Evolutionary conservation across 345 rosid species (phyloP).

Genomic region (Mangifera indica): DNA sequence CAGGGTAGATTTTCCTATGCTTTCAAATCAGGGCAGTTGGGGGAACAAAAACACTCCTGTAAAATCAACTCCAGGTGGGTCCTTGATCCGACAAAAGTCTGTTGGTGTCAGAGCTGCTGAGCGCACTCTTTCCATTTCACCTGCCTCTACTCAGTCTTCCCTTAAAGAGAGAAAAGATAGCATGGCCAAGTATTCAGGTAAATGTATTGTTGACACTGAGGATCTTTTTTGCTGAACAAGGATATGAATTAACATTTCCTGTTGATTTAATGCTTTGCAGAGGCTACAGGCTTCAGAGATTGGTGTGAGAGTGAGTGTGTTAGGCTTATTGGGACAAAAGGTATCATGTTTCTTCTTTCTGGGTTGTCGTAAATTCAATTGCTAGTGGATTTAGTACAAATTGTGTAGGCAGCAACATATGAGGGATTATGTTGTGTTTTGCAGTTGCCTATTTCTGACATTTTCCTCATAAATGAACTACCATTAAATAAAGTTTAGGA

Average conservation of each 20-base stretch:
- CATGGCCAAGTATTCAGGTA: conserved; percentile 68
- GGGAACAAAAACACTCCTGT: conserved; percentile 63
- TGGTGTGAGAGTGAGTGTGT: conserved; percentile 90
- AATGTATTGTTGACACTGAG: conserved; percentile 3
- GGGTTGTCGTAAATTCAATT: not conserved
- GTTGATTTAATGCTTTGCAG: conserved; percentile 43
- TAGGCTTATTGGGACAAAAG: conserved; percentile 85
- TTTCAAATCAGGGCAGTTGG: conserved; percentile 62
- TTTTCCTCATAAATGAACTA: not conserved
- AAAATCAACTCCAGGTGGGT: conserved; percentile 53
- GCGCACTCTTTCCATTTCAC: conserved; percentile 49
- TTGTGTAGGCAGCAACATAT: not conserved
- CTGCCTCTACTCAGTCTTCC: conserved; percentile 47
- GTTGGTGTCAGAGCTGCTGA: conserved; percentile 46
- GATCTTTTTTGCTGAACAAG: not conserved
- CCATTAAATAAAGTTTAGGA: not conserved
- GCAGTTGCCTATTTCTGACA: not conserved
- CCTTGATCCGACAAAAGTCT: conserved; percentile 69
- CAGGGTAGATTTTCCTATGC: conserved; percentile 69
- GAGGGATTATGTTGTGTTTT: not conserved
- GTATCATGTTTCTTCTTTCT: conserved; percentile 32
- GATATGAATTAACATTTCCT: conserved; percentile 6
- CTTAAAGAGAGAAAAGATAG: conserved; percentile 57
- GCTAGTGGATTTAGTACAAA: not conserved
- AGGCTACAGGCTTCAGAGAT: conserved; percentile 88